Evolutionary conservation across 441 rosid genomes (phyloP), one percentile per base, ranked within the genome.

Genomic region (Adansonia rubrostipa): DNA sequence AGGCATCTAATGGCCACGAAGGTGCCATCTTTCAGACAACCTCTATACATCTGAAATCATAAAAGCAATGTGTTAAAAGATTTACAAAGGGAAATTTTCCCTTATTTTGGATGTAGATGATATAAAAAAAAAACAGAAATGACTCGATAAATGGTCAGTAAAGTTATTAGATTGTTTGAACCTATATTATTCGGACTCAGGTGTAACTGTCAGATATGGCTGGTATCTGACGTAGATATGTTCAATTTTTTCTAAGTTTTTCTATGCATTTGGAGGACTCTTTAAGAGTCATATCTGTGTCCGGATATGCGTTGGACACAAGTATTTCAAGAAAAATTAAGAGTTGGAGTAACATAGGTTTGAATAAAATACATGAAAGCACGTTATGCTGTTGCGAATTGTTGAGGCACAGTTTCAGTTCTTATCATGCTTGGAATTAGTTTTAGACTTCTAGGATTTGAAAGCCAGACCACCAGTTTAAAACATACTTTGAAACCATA

Each of bases 1-100:
- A 92, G 77, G 85, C 97, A 92, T 86, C 91, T 84, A 74, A 91
- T 87, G 48, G 92, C 93, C 64, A 96, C 90, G 62, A 80, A 83
- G 33, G 90, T 90, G 60, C 97, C 98, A 67, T 90, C 90, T 86
- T 87, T 96, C 77, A 96, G 87, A 82, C 67, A 85, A 60, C 97
- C 99, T 79, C 80, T 86, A 81, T 94, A 94, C 86, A 94, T 92
- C 99, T 94, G 91, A 80, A 78, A 81, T 63, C 60, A 47, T 14
- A 6, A 83, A 74, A 63, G 6, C 63, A 75, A 54, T 1, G 20
- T 50, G 63, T 48, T 48, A 62, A 48, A 8, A 9, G 15, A 71
- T 67, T 42, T 17, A 66, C 20, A n/a, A 15, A 71, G 61, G 57
- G 28, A 51, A 51, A 0, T n/a, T 53, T 48, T 3, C 42, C 3